Evolutionary conservation across 805 yeast genomes (phyloP).

Genomic region (Yamadazyma insecticola): DNA sequence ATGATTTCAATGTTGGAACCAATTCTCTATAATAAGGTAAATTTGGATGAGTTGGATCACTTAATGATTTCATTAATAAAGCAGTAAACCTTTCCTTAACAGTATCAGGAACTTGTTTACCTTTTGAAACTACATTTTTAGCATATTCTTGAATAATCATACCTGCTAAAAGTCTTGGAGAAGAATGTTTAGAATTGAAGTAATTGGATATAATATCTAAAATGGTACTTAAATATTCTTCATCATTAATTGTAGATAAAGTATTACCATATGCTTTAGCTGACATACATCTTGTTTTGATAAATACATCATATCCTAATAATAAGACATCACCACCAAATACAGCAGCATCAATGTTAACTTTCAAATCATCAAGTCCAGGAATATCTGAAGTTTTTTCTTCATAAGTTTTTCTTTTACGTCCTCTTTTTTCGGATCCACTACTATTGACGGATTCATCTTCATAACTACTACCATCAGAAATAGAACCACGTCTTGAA

Average conservation of each 20-base stretch:
- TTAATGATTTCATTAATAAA: conserved; percentile 31
- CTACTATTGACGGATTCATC: conserved; percentile 12
- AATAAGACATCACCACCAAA: conserved; percentile 86
- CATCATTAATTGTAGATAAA: conserved; percentile 44
- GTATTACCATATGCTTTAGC: conserved; percentile 72
- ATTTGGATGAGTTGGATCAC: conserved; percentile 28
- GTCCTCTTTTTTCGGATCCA: conserved; percentile 32
- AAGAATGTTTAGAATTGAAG: conserved; percentile 62
- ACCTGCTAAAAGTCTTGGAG: conserved; percentile 72
- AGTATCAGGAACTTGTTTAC: conserved; percentile 13
- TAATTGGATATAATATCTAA: conserved; percentile 36
- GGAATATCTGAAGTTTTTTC: conserved; percentile 37
- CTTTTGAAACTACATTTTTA: conserved; percentile 13
- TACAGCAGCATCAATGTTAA: conserved; percentile 92
- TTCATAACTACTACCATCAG: conserved; percentile 10
- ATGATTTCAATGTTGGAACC: conserved; percentile 78
- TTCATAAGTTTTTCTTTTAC: conserved; percentile 41
- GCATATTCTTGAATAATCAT: conserved; percentile 70
- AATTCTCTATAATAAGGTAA: conserved; percentile 72
- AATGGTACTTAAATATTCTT: conserved; percentile 34
- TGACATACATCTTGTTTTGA: conserved; percentile 71
- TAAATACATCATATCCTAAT: conserved; percentile 69
- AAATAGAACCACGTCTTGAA: conserved; percentile 9
- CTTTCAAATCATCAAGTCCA: conserved; percentile 51
- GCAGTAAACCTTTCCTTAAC: conserved; percentile 19